These are phyloP conservation scores for Helenozyma rhizophorensis DNA, from an alignment of 805 yeast genomes.

Conservation along the genomic window DNA sequence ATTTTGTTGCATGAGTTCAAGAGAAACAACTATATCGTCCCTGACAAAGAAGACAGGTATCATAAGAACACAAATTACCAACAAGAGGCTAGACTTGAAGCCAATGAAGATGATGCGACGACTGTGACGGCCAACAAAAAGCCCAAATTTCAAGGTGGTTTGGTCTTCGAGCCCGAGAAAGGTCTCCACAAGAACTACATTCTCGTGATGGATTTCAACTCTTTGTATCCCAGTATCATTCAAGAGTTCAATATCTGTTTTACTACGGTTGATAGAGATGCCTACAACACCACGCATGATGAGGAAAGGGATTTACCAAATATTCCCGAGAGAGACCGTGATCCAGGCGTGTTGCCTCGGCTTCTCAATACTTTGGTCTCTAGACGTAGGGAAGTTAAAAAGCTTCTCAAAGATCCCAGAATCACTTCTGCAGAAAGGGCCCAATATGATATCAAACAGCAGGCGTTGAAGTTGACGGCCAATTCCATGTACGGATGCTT, in stretches of 20 bases:
- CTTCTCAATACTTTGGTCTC: constrained; percentile 78
- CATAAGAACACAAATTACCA: constrained; percentile 34
- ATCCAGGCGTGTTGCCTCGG: constrained; percentile 82
- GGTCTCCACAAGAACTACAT: constrained; percentile 88
- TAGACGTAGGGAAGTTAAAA: constrained; percentile 91
- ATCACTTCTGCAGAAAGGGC: constrained; percentile 61
- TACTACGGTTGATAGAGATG: constrained; percentile 80
- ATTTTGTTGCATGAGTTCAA: constrained; percentile 89
- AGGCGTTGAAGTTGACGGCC: constrained; percentile 93
- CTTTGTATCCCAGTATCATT: constrained; percentile 93
- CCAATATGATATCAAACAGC: constrained; percentile 93
- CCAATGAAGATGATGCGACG: constrained; percentile 39
- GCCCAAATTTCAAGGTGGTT: constrained; percentile 85
- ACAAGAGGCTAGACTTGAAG: constrained; percentile 30
- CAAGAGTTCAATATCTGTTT: constrained; percentile 97
- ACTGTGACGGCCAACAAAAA: constrained; percentile 53
- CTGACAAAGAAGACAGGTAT: constrained; percentile 64
- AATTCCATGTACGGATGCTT: constrained; percentile 99
- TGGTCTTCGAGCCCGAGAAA: constrained; percentile 94
- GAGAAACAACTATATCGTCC: constrained; percentile 74
- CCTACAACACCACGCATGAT: constrained; percentile 34
- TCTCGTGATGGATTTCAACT: constrained; percentile 96
- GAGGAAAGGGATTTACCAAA: constrained; percentile 64
- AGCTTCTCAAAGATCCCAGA: constrained; percentile 69
- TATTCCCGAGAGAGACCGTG: constrained; percentile 54